Base-by-base conservation (phyloP, 371 early-diverging fungal genomes). In the Actinomortierella ambigua region DNA sequence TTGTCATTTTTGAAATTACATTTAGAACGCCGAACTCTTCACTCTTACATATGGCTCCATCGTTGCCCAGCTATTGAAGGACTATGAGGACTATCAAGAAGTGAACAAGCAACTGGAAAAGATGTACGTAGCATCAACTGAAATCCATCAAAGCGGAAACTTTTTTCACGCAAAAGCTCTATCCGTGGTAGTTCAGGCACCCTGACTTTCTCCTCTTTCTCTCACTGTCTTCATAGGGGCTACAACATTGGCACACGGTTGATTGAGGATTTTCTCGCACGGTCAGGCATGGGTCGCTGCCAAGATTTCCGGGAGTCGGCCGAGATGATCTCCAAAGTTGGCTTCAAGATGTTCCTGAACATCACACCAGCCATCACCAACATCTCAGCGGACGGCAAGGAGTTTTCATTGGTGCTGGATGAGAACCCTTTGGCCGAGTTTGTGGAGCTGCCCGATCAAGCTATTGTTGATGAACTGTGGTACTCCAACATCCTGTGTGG, bases 61-160 rank as follows among this genome's bases (percentile, higher is more conserved):
- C 22, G 99, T 98, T 1, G 92, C 92, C 27, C 98, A 98, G 62
- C 85, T 98, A 6, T 85, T 96, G 50, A 93, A 95, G 69, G 99
- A 98, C 81, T 93, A 91, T 69, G 95, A 97, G 61, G 94, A 96
- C 79, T 95, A 93, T 57, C 63, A 68, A 44, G 90, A 93, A 62
- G 98, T 98, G 40, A 98, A 98, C 80, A 89, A 90, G 71, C 96
- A 97, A 73, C 88, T 98, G 48, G 98, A 98, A 40, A 95, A 96
- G 78, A 97, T 98, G 95, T 93, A 87, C 55, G 79, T 44, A 14
- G 13, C 13, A 50, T 24, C 20, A 11, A 11, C 50, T 11, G 14
- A 11, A 14, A 11, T 11, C n/a, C 11, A 13, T 53, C 9, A n/a
- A n/a, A n/a, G n/a, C n/a, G n/a, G n/a, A n/a, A n/a, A n/a, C n/a